Base-by-base conservation (phyloP, 1,139 yeast genomes). In the Saccharomycopsis hybrid region DNA sequence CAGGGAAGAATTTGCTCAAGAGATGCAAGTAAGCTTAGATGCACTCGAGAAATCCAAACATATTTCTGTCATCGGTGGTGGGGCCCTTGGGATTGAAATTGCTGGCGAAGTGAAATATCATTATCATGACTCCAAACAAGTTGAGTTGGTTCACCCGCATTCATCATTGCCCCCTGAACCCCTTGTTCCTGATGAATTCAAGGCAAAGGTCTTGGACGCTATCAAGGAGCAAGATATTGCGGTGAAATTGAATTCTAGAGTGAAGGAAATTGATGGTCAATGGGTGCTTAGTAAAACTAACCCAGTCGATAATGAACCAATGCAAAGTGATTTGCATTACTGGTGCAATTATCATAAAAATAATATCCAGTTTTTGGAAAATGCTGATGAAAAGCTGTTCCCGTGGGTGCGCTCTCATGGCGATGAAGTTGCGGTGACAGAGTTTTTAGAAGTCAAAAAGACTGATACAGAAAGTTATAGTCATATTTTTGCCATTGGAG, bases 41-140 rank as follows among this genome's bases (percentile, higher is more conserved):
- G 54, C 54, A 2, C 60, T 62, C 9, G 58, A 68, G 28, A 59
- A 53, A 4, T 42, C 55, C 2, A 60, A 65, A 39, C 55, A 65
- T 4, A 62, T 55, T 5, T 61, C 72, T 2, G 63, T 74, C 1
- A 65, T 73, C 43, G 78, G 78, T 0, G 79, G 73, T 2, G 78
- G 78, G 0, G 78, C 78, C 1, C 73, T 73, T 3, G 80, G 79
- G 0, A 65, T 74, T 35, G 79, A 75, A 55, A 74, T 77, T 0
- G 77, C 77, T 2, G 77, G 51, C 5, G 51, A 71, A 51, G 62
- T 72, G 43, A 72, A 72, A 54, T 61, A 58, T 45, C 58, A 61
- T 50, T 66, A 61, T 51, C 73, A 73, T 2, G 54, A 62, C 4
- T n/a, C 40, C 32, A 70, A 70, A 50, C 61, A 60, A 0, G 69